phyloP scores from a whole-genome alignment of 768 basidiomycete species.

The Exsudoporus frostii region DNA sequence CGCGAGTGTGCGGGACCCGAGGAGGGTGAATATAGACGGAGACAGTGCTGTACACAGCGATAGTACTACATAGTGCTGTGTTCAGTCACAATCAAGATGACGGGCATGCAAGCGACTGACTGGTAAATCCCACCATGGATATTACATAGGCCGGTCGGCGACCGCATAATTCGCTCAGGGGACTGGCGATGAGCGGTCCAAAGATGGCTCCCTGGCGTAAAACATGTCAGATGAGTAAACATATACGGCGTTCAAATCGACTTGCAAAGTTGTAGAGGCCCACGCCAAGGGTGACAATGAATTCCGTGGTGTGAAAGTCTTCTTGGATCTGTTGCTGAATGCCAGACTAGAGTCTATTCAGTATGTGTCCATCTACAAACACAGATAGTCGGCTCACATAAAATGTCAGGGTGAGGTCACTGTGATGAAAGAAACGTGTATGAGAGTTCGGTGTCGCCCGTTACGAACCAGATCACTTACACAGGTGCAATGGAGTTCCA shows the following conservation, averaged over 20 bases:
- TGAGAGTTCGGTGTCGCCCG: not conserved
- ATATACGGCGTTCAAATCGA: not conserved
- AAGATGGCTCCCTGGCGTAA: slow-evolving; percentile 21
- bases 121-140: slow-evolving; percentile 20
- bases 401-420: slow-evolving; percentile 26
- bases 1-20: slow-evolving; percentile 19
- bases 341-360: slow-evolving; percentile 22
- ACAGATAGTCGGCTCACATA: slow-evolving; percentile 16
- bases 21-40: slow-evolving; percentile 19
- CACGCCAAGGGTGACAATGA: slow-evolving; percentile 25
- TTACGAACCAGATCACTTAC: slow-evolving; percentile 9
- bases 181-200: slow-evolving; percentile 25
- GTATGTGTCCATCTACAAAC: not conserved
- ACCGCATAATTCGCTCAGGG: slow-evolving; percentile 26
- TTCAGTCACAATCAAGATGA: slow-evolving; percentile 5
- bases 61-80: slow-evolving; percentile 15
- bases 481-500: slow-evolving; percentile 31
- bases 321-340: slow-evolving; percentile 28
- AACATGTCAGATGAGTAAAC: not conserved
- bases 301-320: slow-evolving; percentile 18
- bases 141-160: slow-evolving; percentile 22
- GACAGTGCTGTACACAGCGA: slow-evolving; percentile 23
- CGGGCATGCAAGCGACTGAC: slow-evolving; percentile 7
- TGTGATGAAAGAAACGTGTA: not conserved
- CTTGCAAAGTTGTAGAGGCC: slow-evolving; percentile 28